Evolutionary conservation across 345 rosid genomes (phyloP).

Genomic region (Moricandia moricandioides): DNA sequence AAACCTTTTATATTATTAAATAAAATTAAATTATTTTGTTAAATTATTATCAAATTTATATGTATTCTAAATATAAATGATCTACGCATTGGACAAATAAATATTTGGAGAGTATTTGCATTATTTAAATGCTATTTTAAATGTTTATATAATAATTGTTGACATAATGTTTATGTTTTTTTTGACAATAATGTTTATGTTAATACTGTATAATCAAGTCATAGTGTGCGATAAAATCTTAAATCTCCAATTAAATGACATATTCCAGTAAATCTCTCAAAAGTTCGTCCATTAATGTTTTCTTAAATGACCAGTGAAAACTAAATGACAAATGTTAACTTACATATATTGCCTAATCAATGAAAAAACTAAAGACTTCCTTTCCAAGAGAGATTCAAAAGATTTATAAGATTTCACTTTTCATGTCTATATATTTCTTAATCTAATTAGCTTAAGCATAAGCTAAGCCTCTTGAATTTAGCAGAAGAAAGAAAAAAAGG

Average conservation of each 20-base stretch:
- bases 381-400: not conserved
- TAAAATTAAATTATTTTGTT: no score
- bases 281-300: not conserved
- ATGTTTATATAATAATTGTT: no score
- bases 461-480: not conserved
- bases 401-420: not conserved
- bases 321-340: not conserved
- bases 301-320: not conserved
- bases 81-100: no score
- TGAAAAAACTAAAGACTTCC: not conserved
- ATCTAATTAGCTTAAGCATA: not conserved
- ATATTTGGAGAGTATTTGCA: no score
- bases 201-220: no score
- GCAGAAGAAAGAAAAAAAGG: not conserved
- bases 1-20: no score
- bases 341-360: not conserved
- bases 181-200: no score
- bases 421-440: not conserved
- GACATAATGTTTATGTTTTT: no score
- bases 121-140: no score
- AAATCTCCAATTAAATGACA: not conserved
- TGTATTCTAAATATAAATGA: no score
- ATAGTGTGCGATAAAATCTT: not conserved
- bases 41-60: no score
- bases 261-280: not conserved